phyloP scores from a whole-genome alignment of 441 rosid species.

The Jatropha multifida region DNA sequence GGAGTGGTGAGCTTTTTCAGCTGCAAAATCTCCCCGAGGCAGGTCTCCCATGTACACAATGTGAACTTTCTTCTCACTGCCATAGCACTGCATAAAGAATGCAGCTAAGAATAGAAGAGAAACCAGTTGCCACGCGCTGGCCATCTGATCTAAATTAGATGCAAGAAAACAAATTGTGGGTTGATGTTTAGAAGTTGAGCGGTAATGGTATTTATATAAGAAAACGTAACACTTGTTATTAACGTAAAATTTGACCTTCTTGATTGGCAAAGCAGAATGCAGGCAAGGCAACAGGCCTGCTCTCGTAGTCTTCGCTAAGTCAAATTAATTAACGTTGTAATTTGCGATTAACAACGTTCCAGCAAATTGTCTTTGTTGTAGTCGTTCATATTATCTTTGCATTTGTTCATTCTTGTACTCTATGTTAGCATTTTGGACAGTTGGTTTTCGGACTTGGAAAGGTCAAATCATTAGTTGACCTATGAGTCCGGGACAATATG shows the following conservation, averaged over 20 bases:
- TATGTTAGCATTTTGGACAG: background rate
- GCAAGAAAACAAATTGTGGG: background rate
- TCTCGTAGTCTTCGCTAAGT: background rate
- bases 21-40: slow-evolving; percentile 28
- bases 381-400: background rate
- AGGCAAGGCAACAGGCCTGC: background rate
- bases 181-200: slow-evolving; percentile 1
- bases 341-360: background rate
- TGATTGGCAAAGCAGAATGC: background rate
- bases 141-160: background rate
- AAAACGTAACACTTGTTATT: slow-evolving; percentile 13
- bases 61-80: slow-evolving; percentile 29
- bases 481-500: too few relatives aligned
- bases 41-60: slow-evolving; percentile 44
- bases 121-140: background rate
- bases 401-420: background rate
- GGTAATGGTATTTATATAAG: slow-evolving; percentile 7
- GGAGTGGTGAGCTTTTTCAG: slow-evolving; percentile 29
- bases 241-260: background rate
- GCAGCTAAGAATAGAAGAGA: background rate
- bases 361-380: background rate
- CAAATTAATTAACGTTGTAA: background rate
- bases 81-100: background rate
- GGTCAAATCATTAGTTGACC: too few relatives aligned
- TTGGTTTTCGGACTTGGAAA: background rate